phyloP scores from a whole-genome alignment of 2,329 filamentous ascomycete species.

The Orbilia blumenaviensis region DNA sequence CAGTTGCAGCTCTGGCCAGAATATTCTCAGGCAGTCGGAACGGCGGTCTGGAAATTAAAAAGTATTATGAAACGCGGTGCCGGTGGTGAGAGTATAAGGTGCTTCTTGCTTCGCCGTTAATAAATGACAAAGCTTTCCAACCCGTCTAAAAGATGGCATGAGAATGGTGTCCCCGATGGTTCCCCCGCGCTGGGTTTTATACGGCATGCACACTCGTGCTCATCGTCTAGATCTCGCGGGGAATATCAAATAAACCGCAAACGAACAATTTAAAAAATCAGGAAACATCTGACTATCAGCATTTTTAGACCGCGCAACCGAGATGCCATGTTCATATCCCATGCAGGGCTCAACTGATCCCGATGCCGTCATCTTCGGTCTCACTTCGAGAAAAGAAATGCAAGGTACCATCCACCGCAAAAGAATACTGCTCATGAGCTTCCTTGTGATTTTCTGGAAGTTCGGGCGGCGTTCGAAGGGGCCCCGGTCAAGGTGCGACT shows the following conservation, averaged over 20 bases:
- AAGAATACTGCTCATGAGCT: neutral
- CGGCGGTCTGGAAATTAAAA: conserved; percentile 5
- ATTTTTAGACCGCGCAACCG: conserved; percentile 50
- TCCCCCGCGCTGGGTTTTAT: conserved; percentile 34
- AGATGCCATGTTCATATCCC: conserved; percentile 45
- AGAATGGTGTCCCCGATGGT: conserved; percentile 47
- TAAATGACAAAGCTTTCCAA: neutral
- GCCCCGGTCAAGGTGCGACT: conserved; percentile 42
- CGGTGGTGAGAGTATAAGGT: conserved; percentile 42
- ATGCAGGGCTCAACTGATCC: conserved; percentile 35
- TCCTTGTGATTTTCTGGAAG: conserved; percentile 33
- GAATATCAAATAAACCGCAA: too few relatives aligned
- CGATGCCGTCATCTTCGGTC: conserved; percentile 30
- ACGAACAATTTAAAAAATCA: too few relatives aligned
- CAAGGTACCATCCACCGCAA: conserved; percentile 34
- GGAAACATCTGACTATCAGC: conserved; percentile 46
- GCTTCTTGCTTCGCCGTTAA: conserved; percentile 24
- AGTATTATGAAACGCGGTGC: neutral
- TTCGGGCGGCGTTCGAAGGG: conserved; percentile 38
- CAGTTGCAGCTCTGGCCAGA: conserved; percentile 12
- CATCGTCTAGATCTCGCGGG: too few relatives aligned
- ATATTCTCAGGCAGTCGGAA: conserved; percentile 13
- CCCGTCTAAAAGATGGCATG: conserved; percentile 33
- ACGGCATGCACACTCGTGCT: neutral
- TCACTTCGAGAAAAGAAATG: conserved; percentile 32